These are phyloP conservation scores for Akanthomyces muscarius DNA, from an alignment of 2,329 filamentous ascomycete species.

Conservation along the genomic window DNA sequence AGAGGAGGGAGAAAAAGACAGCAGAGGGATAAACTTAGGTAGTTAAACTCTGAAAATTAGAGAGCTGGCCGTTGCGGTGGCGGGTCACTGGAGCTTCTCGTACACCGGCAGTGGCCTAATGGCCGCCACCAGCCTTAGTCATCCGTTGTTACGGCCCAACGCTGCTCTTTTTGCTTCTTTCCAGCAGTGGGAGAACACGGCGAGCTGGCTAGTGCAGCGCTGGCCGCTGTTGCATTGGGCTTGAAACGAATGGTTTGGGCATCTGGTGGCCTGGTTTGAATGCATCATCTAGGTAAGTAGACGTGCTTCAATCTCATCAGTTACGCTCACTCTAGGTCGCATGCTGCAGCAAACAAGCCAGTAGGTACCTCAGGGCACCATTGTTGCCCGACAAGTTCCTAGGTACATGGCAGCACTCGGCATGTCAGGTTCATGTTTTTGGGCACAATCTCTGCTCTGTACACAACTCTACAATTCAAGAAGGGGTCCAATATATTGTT, in stretches of 20 bases:
- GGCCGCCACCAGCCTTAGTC: background rate
- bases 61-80: constrained; percentile 14
- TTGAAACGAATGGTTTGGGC: constrained; percentile 2
- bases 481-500: too few species aligned
- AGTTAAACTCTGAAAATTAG: constrained; percentile 12
- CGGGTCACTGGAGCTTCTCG: constrained; percentile 6
- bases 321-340: background rate
- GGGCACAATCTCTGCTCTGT: too few species aligned
- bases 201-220: background rate
- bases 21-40: constrained; percentile 15
- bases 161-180: background rate
- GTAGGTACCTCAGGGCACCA: background rate
- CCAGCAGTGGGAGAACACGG: background rate
- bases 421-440: too few species aligned
- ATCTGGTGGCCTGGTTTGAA: constrained; percentile 2
- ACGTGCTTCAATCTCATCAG: background rate
- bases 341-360: background rate
- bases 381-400: too few species aligned
- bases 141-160: constrained; percentile 13
- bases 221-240: constrained; percentile 1
- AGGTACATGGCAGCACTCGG: too few species aligned
- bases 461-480: too few species aligned
- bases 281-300: background rate
- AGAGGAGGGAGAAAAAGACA: background rate
- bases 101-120: background rate